Percentiles rank a stretch among this genome's conserved stretches.
Evolutionary conservation across 2,329 filamentous ascomycete species (phyloP).

Genomic region (Biscogniauxia mediterranea): DNA sequence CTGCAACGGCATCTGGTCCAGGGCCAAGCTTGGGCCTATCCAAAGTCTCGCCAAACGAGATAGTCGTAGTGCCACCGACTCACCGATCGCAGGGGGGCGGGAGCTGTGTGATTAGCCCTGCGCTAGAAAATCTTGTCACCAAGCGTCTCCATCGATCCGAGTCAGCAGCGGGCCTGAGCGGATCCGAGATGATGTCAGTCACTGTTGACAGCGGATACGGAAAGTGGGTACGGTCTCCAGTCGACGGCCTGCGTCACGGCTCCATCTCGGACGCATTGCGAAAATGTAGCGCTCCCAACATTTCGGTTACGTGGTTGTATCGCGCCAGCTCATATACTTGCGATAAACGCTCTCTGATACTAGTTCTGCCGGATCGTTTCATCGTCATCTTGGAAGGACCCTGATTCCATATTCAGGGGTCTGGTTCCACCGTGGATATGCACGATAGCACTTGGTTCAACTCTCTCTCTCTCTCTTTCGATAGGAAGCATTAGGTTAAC

Average conservation of each 20-base stretch:
- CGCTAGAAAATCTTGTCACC: conserved; percentile 22
- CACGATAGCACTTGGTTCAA: background rate
- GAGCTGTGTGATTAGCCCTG: conserved; percentile 3
- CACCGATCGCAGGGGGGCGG: background rate
- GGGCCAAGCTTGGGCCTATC: background rate
- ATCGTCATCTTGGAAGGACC: conserved; percentile 14
- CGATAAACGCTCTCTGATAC: conserved; percentile 8
- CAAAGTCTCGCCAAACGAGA: background rate
- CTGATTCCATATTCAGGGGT: background rate
- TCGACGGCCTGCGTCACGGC: conserved; percentile 11
- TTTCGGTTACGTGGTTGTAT: background rate
- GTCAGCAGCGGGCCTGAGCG: conserved; percentile 19
- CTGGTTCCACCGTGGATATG: background rate
- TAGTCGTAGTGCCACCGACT: background rate
- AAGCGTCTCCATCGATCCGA: conserved; percentile 9
- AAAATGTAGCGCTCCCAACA: background rate
- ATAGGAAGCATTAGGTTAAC: background rate
- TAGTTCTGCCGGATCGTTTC: conserved; percentile 19
- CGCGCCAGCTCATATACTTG: conserved; percentile 3
- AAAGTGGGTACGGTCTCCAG: conserved; percentile 17
- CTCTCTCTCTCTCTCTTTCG: background rate
- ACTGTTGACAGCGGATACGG: conserved; percentile 17
- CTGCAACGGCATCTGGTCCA: background rate
- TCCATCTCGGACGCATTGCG: conserved; percentile 6
- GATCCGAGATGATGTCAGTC: conserved; percentile 24